Conservation (phyloP, 805 yeast species). For the Novakomyces olei region DNA sequence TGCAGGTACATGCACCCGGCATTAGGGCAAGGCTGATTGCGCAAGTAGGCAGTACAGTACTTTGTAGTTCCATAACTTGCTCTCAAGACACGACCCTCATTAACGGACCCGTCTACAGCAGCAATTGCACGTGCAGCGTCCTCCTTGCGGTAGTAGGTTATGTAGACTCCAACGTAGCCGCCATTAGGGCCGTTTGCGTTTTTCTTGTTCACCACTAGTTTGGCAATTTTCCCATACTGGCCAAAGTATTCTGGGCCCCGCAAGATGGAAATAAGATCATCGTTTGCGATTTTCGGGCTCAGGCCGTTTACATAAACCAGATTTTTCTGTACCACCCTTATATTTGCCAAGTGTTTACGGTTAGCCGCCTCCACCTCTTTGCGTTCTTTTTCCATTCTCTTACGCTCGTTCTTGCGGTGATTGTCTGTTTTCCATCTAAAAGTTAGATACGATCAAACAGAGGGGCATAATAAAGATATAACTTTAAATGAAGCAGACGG, state of each 20-base stretch:
- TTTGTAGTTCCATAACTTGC: slow-evolving; percentile 98
- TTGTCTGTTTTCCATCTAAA: slow-evolving; percentile 46
- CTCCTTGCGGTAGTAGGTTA: slow-evolving; percentile 77
- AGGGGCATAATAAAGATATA: no score
- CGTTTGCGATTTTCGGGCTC: slow-evolving; percentile 68
- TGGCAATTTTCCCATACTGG: slow-evolving; percentile 90
- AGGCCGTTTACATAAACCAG: slow-evolving; percentile 89
- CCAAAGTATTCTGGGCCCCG: slow-evolving; percentile 89
- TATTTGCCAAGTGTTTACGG: slow-evolving; percentile 72
- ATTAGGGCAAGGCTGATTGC: slow-evolving; percentile 92
- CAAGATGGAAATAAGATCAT: slow-evolving; percentile 58
- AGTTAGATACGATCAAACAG: no score
- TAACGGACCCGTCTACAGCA: slow-evolving; percentile 75
- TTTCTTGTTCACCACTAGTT: slow-evolving; percentile 68
- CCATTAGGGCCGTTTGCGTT: slow-evolving; percentile 22
- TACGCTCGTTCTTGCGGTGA: slow-evolving; percentile 45
- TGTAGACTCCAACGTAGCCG: slow-evolving; percentile 88
- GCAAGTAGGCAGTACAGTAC: slow-evolving; percentile 84
- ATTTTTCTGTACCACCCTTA: slow-evolving; percentile 96
- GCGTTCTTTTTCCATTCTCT: slow-evolving; percentile 73
- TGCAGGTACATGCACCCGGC: slow-evolving; percentile 98
- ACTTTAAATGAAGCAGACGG: no score
- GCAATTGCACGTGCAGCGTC: slow-evolving; percentile 87
- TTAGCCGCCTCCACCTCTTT: slow-evolving; percentile 61
- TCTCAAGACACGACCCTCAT: slow-evolving; percentile 65